Conservation (phyloP, 139 green algal genomes). For the Haematococcus lacustris region DNA sequence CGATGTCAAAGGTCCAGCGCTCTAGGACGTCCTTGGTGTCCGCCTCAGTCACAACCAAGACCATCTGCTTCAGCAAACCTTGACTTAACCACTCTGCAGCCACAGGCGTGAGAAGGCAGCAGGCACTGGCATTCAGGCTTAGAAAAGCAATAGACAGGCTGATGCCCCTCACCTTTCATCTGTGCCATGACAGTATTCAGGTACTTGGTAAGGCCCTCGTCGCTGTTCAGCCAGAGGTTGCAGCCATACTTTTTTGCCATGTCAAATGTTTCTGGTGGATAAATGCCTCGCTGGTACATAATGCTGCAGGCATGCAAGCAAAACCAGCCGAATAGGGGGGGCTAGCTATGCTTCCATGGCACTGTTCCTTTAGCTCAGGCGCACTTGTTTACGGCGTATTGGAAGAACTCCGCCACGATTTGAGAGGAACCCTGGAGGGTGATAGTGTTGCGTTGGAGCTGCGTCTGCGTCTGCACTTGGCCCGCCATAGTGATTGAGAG, state of each 20-base stretch:
- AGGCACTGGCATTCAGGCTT: too few relatives aligned
- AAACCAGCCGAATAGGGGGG: background rate
- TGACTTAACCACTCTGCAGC: constrained; percentile 77
- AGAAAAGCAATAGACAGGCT: too few relatives aligned
- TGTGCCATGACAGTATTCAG: constrained; percentile 72
- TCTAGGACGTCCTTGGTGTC: constrained; percentile 75
- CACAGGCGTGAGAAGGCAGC: background rate
- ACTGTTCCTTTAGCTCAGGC: too few relatives aligned
- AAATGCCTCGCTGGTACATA: constrained; percentile 94
- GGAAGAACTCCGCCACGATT: constrained; percentile 91
- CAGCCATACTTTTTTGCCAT: constrained; percentile 87
- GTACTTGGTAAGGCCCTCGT: constrained; percentile 73
- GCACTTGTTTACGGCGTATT: constrained; percentile 80
- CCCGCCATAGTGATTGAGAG: too few relatives aligned
- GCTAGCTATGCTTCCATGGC: too few relatives aligned
- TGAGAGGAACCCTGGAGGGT: constrained; percentile 78
- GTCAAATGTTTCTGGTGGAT: constrained; percentile 84
- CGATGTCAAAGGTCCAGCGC: constrained; percentile 93
- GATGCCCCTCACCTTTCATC: constrained; percentile 47
- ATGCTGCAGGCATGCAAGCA: constrained; percentile 60
- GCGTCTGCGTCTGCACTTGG: constrained; percentile 30
- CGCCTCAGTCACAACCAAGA: constrained; percentile 78
- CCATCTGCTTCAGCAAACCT: constrained; percentile 80
- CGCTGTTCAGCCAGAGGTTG: constrained; percentile 74
- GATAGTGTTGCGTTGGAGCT: constrained; percentile 69